These are phyloP conservation scores for Kwoniella botswanensis DNA, from an alignment of 768 basidiomycete genomes.

Conservation along the genomic window DNA sequence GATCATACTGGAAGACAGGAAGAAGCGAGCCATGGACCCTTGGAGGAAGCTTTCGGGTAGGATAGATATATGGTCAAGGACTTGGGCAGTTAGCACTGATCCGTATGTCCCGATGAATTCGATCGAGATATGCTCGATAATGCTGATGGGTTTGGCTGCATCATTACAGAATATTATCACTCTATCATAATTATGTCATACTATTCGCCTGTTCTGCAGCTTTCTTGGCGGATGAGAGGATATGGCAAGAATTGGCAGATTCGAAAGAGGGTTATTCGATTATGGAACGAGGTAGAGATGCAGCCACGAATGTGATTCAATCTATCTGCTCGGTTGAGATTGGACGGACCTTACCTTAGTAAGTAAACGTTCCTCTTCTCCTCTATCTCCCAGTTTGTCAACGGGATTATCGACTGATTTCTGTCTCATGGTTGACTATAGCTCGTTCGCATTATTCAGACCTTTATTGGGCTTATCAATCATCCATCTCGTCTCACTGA, in stretches of 20 bases:
- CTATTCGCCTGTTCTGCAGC: conserved; percentile 50
- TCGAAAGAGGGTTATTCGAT: conserved; percentile 46
- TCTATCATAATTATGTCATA: conserved; percentile 53
- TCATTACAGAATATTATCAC: conserved; percentile 43
- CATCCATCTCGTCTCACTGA: conserved; percentile 41
- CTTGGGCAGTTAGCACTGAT: conserved; percentile 42
- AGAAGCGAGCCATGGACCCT: conserved; percentile 28
- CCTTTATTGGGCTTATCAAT: conserved; percentile 48
- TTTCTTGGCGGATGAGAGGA: conserved; percentile 33
- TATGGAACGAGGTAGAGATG: conserved; percentile 51
- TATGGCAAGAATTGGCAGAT: conserved; percentile 48
- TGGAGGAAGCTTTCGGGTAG: conserved; percentile 36
- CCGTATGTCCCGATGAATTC: conserved; percentile 39
- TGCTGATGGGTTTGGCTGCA: neutral
- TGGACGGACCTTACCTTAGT: conserved; percentile 53
- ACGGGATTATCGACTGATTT: neutral
- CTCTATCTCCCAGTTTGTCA: neutral
- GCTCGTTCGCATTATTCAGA: conserved; percentile 53
- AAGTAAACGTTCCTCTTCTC: conserved; percentile 14
- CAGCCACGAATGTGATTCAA: conserved; percentile 54
- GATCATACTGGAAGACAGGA: conserved; percentile 15
- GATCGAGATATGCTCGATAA: neutral
- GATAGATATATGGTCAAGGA: conserved; percentile 42
- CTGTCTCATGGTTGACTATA: neutral
- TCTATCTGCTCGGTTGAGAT: conserved; percentile 55